Evolutionary conservation across 495 filamentous ascomycete species (phyloP).

Genomic region (Astrocystis sublimbata): DNA sequence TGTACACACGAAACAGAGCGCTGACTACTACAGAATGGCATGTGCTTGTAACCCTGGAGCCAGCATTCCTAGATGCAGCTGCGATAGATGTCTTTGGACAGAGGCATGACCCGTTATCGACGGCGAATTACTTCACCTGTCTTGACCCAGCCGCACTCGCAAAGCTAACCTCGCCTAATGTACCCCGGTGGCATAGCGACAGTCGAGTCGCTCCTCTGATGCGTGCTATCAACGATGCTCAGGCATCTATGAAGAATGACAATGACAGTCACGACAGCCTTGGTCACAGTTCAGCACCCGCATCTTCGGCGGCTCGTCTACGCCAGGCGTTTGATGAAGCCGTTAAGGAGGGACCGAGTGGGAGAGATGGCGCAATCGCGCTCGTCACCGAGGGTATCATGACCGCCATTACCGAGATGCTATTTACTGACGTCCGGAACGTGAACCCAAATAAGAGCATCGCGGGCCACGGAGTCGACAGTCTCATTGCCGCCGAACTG

Average conservation of each 20-base stretch:
- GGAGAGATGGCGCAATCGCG: not conserved
- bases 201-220: conserved; percentile 27
- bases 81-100: not conserved
- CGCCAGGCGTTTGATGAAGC: not conserved
- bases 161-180: not conserved
- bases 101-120: conserved; percentile 26
- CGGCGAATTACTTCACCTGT: conserved; percentile 27
- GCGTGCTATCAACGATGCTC: conserved; percentile 20
- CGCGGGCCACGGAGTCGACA: conserved; percentile 37
- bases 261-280: not conserved
- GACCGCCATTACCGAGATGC: conserved; percentile 22
- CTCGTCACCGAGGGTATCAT: conserved; percentile 25
- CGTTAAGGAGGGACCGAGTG: not conserved
- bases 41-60: conserved; percentile 22
- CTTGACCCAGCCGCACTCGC: conserved; percentile 28
- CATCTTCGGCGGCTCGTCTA: not conserved
- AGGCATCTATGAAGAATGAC: too few species aligned
- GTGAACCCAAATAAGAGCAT: conserved; percentile 28
- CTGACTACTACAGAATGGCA: conserved; percentile 18
- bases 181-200: conserved; percentile 30
- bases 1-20: conserved; percentile 7
- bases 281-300: too few species aligned
- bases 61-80: conserved; percentile 15
- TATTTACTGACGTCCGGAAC: conserved; percentile 23
- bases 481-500: conserved; percentile 38